Conservation (phyloP, 495 filamentous ascomycete genomes). For the Penicillium odoratum region DNA sequence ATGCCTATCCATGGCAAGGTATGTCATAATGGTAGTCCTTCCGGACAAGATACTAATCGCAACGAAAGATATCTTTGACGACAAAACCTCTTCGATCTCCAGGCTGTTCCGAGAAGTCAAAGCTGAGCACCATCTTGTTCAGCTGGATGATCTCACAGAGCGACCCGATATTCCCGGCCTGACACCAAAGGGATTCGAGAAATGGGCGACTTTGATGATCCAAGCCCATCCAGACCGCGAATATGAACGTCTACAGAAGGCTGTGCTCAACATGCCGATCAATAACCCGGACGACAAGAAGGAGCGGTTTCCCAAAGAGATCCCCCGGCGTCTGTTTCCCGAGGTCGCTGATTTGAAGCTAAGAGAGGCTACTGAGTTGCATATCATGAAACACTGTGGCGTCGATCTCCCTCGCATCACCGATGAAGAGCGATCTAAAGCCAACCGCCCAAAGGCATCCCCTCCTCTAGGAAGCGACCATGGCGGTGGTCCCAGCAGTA, state of each 20-base stretch:
- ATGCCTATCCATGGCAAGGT: conserved; percentile 69
- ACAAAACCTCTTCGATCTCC: conserved; percentile 58
- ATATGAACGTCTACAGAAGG: conserved; percentile 68
- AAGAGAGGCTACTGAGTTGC: conserved; percentile 44
- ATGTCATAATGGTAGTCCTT: conserved; percentile 10
- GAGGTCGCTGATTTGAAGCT: conserved; percentile 36
- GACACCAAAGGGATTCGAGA: conserved; percentile 76
- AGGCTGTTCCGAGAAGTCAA: conserved; percentile 73
- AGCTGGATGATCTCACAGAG: conserved; percentile 50
- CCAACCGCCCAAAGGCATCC: conserved; percentile 22
- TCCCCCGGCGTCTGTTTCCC: conserved; percentile 73
- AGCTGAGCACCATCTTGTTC: conserved; percentile 81
- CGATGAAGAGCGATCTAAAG: conserved; percentile 37
- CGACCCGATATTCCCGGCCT: conserved; percentile 72
- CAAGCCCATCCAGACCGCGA: conserved; percentile 78
- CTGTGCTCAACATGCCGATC: conserved; percentile 74
- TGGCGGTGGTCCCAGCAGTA: conserved; percentile 8
- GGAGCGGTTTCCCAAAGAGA: conserved; percentile 77
- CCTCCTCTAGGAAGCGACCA: background rate
- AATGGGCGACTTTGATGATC: conserved; percentile 74
- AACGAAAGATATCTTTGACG: conserved; percentile 51
- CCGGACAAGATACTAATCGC: background rate
- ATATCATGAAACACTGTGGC: conserved; percentile 47
- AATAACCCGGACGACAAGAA: conserved; percentile 67
- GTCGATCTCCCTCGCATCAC: conserved; percentile 49